phyloP scores from a whole-genome alignment of 805 yeast genomes.

The Metschnikowia lachancei region DNA sequence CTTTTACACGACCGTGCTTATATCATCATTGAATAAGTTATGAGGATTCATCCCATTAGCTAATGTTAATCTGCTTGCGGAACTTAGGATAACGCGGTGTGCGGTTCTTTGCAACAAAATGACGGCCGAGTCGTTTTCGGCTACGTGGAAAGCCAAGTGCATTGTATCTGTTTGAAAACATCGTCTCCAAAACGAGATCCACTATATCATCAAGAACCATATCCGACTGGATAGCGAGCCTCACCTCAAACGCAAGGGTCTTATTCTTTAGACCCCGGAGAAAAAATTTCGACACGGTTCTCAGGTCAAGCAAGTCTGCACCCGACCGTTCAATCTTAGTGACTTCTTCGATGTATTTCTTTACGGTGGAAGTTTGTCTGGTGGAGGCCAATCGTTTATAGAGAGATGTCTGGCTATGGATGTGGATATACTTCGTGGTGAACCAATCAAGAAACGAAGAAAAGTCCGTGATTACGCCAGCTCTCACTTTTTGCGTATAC shows the following conservation, averaged over 20 bases:
- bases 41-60: too few species aligned
- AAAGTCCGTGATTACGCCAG: not conserved
- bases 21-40: too few species aligned
- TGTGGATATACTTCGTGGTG: not conserved
- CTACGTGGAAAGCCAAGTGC: not conserved
- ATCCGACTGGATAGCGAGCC: not conserved
- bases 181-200: not conserved
- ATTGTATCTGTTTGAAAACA: not conserved
- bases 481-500: not conserved
- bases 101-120: too few species aligned
- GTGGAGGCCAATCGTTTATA: not conserved
- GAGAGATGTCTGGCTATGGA: not conserved
- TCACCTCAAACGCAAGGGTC: not conserved
- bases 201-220: constrained; percentile 1
- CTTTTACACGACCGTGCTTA: too few species aligned
- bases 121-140: too few species aligned
- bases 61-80: too few species aligned
- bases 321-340: not conserved
- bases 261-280: not conserved
- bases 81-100: too few species aligned
- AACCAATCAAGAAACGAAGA: not conserved
- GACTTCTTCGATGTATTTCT: not conserved
- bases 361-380: not conserved
- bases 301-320: not conserved
- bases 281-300: not conserved